Evolutionary conservation across 2,329 filamentous ascomycete species (phyloP), one percentile per base, ranked within the genome.

Genomic region (Sordariomycetes sp.): DNA sequence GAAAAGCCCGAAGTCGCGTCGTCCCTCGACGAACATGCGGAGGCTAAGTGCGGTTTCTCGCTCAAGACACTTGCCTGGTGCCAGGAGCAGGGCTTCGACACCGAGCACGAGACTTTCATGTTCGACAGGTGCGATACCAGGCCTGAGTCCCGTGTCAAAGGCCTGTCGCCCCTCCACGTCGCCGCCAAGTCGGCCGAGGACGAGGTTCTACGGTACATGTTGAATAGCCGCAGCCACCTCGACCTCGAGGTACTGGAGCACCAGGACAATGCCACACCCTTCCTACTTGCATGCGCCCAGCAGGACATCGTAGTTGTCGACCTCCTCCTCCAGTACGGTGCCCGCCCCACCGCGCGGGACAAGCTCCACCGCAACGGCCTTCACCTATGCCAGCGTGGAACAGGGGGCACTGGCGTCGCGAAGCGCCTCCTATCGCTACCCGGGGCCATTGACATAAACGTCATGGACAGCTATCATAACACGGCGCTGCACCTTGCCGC

Each of bases 251-350:
- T 63, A n/a, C 57, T 50, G 6, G 58, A 59, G 3, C 62, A 65
- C 51, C 56, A 53, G 6, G 61, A 59, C 0, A 53, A 60, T 1
- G 64, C 63, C 39, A 67, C 66, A 6, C 62, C 66, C 22, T 36
- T 70, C 20, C 65, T 68, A 42, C 57, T 62, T 8, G 69, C 68
- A 2, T 68, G 67, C n/a, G 62, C 64, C 2, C 67, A 62, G 20
- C 64, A 65, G 10, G 65, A 67, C 20, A 62, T 63, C 28, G 45
- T 64, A 15, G 56, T 66, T 0, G 65, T 65, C 17, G 59, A 61
- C n/a, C 56, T 68, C 7, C 58, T 70, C 2, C 58, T 70, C 1
- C 57, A 57, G 25, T 59, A 63, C 20, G 61, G 60, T 1, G 67
- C 66, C 15, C 56, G 63, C 3, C 60, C 64, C 3, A 57, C 64